Evolutionary conservation across 2,329 filamentous ascomycete species (phyloP).

Genomic region (Botrytis squamosa): DNA sequence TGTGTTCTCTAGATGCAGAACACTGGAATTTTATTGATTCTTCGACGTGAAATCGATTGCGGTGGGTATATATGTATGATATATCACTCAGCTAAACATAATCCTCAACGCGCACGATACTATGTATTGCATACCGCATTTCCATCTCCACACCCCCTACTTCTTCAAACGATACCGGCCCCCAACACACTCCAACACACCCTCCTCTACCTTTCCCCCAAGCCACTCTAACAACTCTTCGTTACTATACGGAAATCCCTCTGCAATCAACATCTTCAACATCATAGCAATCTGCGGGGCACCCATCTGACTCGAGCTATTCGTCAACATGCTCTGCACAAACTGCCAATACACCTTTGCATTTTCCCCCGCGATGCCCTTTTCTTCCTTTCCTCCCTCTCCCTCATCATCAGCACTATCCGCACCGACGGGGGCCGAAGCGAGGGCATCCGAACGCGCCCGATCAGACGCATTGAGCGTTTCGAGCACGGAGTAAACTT

Average conservation of each 20-base stretch:
- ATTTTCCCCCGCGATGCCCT: conserved; percentile 64
- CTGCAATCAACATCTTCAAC: conserved; percentile 87
- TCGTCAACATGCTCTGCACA: conserved; percentile 92
- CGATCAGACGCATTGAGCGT: conserved; percentile 48
- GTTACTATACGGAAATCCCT: conserved; percentile 84
- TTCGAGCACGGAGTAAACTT: conserved; percentile 66
- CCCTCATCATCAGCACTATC: conserved; percentile 32
- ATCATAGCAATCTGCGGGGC: conserved; percentile 84
- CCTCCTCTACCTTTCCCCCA: conserved; percentile 70
- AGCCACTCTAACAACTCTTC: conserved; percentile 85
- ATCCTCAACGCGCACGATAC: neutral
- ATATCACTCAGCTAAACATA: neutral
- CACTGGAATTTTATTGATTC: rapidly evolving
- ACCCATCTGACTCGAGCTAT: conserved; percentile 78
- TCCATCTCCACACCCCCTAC: conserved; percentile 34
- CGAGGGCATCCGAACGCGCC: conserved; percentile 35
- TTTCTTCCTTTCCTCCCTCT: conserved; percentile 41
- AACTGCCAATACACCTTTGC: conserved; percentile 82
- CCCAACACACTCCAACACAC: conserved; percentile 66
- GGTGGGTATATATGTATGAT: neutral
- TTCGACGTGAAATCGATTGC: neutral
- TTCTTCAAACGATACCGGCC: conserved; percentile 71
- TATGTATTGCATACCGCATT: neutral
- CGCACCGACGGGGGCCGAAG: conserved; percentile 26
- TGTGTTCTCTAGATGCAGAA: neutral